phyloP scores from a whole-genome alignment of 495 filamentous ascomycete species.

The Hypomontagnella submonticulosa region DNA sequence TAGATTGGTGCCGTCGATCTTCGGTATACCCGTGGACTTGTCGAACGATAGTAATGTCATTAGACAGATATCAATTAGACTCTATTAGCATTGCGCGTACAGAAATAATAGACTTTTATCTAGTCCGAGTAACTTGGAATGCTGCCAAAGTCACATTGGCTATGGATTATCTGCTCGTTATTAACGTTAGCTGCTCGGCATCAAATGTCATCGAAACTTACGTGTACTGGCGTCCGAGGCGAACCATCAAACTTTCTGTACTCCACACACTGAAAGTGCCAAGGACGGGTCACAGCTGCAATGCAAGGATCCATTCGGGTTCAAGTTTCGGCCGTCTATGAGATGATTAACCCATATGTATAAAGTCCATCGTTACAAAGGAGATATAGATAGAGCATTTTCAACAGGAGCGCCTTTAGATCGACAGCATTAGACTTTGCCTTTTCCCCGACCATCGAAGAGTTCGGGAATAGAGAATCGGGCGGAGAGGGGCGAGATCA shows the following conservation, averaged over 20 bases:
- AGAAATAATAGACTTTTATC: too few species aligned
- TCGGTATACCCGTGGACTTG: too few species aligned
- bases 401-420: too few species aligned
- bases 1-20: background rate
- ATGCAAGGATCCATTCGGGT: conserved; percentile 26
- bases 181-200: background rate
- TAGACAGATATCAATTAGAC: too few species aligned
- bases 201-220: conserved; percentile 12
- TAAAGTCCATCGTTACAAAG: background rate
- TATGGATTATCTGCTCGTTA: background rate
- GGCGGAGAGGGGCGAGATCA: too few species aligned
- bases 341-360: conserved; percentile 5
- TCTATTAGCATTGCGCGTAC: too few species aligned
- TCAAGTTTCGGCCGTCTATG: conserved; percentile 7
- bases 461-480: too few species aligned
- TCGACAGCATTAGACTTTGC: too few species aligned
- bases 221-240: conserved; percentile 4
- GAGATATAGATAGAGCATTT: too few species aligned
- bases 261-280: conserved; percentile 11
- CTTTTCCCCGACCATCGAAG: too few species aligned
- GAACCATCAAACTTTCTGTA: conserved; percentile 7
- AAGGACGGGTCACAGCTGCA: conserved; percentile 20
- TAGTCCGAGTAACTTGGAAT: too few species aligned
- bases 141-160: background rate
- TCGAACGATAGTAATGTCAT: too few species aligned